Conservation (phyloP, 768 basidiomycete genomes). For the Auricularia auricula-judae region DNA sequence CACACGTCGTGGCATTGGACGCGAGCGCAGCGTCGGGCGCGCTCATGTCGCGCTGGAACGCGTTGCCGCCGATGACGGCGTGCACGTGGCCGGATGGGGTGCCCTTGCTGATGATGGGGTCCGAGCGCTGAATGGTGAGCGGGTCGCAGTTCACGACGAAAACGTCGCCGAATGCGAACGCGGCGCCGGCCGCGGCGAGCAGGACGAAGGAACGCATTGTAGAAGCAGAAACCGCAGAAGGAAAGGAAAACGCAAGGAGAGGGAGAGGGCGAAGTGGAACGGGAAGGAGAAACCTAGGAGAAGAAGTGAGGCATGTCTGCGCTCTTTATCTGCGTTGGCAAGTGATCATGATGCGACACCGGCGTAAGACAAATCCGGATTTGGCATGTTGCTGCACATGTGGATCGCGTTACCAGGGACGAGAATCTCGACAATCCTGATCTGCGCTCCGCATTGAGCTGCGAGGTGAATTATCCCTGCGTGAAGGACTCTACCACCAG, state of each 20-base stretch:
- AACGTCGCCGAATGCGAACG: background rate
- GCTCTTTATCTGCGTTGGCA: no score
- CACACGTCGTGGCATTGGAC: background rate
- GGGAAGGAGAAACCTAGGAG: background rate
- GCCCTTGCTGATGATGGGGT: slow-evolving; percentile 20
- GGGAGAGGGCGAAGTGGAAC: background rate
- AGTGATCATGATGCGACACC: no score
- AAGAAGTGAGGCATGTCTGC: background rate
- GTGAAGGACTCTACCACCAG: no score
- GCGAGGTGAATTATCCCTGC: no score
- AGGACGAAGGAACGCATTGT: background rate
- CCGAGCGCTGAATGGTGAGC: slow-evolving; percentile 10
- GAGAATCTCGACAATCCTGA: no score
- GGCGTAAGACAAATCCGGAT: no score
- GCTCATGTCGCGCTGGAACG: slow-evolving; percentile 9
- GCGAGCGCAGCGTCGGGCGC: background rate
- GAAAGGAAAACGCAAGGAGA: background rate
- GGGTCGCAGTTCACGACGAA: slow-evolving; percentile 1
- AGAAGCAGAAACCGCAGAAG: background rate
- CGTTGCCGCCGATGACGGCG: slow-evolving; percentile 17
- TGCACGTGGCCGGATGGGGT: slow-evolving; percentile 16
- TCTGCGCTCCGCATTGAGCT: no score
- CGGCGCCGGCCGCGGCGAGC: background rate
- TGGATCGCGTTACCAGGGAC: no score
- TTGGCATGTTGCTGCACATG: no score